Conservation (phyloP, 306 rosid genomes). For the Prinsepia uniflora region DNA sequence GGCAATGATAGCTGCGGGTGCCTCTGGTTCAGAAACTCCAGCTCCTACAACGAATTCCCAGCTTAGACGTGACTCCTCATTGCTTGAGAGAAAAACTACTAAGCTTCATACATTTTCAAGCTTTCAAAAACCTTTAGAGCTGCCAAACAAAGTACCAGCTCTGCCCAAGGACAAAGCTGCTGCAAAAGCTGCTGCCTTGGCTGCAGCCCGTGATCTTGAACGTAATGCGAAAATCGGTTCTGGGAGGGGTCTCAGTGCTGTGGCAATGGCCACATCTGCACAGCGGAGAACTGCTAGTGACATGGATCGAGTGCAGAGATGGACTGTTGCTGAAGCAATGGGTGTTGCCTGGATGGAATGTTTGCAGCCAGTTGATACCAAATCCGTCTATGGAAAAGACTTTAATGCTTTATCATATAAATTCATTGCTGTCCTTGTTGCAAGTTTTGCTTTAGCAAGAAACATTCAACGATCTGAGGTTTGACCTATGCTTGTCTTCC, state of each 20-base stretch:
- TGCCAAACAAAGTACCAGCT: slow-evolving; percentile 50
- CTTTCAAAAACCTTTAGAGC: slow-evolving; percentile 77
- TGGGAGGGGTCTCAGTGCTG: slow-evolving; percentile 97
- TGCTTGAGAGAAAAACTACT: slow-evolving; percentile 73
- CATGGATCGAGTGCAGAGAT: slow-evolving; percentile 80
- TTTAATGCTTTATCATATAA: slow-evolving; percentile 86
- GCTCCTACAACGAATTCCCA: slow-evolving; percentile 51
- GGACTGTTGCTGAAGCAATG: slow-evolving; percentile 94
- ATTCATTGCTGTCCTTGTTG: slow-evolving; percentile 89
- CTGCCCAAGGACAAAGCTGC: slow-evolving; percentile 90
- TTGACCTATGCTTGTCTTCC: slow-evolving; percentile 23
- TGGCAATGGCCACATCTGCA: slow-evolving; percentile 99
- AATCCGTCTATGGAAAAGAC: slow-evolving; percentile 90
- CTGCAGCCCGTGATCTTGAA: slow-evolving; percentile 90
- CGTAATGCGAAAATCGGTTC: slow-evolving; percentile 88
- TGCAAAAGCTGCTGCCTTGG: slow-evolving; percentile 91
- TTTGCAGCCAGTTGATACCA: slow-evolving; percentile 91
- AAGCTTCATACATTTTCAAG: slow-evolving; percentile 88
- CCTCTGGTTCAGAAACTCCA: slow-evolving; percentile 75
- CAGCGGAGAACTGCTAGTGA: slow-evolving; percentile 82
- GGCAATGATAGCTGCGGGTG: slow-evolving; percentile 99
- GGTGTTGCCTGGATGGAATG: slow-evolving; percentile 99
- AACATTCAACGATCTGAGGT: slow-evolving; percentile 98
- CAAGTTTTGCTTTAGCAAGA: slow-evolving; percentile 94
- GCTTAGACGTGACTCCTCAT: slow-evolving; percentile 79